phyloP scores from a whole-genome alignment of 73 alveolate genomes.

The Paramecium primaurelia region DNA sequence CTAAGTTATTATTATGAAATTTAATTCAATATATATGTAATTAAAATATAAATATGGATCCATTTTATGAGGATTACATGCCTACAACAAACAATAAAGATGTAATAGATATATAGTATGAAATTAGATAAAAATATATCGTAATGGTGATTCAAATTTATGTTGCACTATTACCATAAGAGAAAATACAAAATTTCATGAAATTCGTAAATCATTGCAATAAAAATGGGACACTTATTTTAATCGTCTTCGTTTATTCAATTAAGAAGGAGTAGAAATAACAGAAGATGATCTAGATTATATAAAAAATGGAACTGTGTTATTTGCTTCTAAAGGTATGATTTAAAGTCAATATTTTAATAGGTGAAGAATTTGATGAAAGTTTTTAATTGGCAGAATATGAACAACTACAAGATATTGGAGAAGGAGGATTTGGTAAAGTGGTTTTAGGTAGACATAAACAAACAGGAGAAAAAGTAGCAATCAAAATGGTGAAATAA shows the following conservation, averaged over 20 bases:
- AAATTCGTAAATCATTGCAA: not conserved
- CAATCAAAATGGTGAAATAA: conserved; percentile 57
- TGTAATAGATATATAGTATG: not conserved
- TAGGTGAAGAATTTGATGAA: conserved; percentile 63
- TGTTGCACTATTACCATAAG: not conserved
- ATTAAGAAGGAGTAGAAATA: conserved; percentile 41
- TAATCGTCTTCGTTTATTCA: not conserved
- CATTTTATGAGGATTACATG: conserved; percentile 2
- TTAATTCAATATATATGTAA: not conserved
- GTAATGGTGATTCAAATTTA: conserved; percentile 28
- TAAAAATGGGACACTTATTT: conserved; percentile 40
- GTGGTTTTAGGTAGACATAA: conserved; percentile 60
- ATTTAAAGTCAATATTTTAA: not conserved
- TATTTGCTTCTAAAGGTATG: conserved; percentile 53
- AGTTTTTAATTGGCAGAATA: conserved; percentile 52
- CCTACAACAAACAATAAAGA: conserved; percentile 8
- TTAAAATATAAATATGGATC: not conserved
- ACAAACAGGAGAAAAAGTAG: conserved; percentile 60
- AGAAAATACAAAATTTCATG: conserved; percentile 9
- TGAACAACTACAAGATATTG: conserved; percentile 48
- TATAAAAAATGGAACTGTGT: not conserved
- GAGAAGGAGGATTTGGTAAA: conserved; percentile 68
- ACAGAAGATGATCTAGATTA: conserved; percentile 48
- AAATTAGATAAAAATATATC: conserved; percentile 14
- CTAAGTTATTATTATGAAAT: not conserved